A percentile compares a stretch with the other conserved stretches of the same genome.
Evolutionary conservation across 345 rosid genomes (phyloP).

Genomic region (Capsella bursapastoris): DNA sequence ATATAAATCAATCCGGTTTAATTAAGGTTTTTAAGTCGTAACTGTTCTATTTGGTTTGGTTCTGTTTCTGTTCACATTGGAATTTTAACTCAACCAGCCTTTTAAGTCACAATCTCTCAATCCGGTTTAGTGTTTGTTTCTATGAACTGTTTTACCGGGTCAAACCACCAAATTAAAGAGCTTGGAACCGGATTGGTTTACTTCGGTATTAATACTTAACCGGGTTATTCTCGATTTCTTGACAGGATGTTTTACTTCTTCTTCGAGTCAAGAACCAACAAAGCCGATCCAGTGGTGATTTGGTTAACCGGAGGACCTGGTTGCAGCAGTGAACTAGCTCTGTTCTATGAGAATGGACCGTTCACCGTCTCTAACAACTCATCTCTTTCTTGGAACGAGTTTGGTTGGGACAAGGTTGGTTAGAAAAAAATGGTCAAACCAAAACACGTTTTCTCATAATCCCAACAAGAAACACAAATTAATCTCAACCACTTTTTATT

Average conservation of each 20-base stretch:
- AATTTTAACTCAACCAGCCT: neutral
- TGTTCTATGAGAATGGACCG: conserved; percentile 97
- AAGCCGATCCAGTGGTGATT: conserved; percentile 81
- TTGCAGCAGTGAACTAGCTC: conserved; percentile 83
- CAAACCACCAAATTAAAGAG: neutral
- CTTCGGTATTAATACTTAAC: conserved; percentile 11
- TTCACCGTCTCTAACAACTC: conserved; percentile 62
- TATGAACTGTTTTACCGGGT: too few species aligned
- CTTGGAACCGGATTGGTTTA: neutral
- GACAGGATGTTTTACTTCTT: conserved; percentile 85
- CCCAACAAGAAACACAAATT: conserved; percentile 34
- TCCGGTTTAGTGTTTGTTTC: neutral
- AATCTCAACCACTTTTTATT: conserved; percentile 32
- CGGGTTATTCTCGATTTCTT: neutral
- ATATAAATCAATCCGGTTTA: too few species aligned
- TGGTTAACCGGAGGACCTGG: conserved; percentile 99
- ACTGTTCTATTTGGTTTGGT: neutral
- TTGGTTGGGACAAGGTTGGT: conserved; percentile 92
- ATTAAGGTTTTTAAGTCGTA: too few species aligned
- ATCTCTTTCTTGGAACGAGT: conserved; percentile 87
- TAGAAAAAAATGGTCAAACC: conserved; percentile 30
- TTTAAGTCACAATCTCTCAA: neutral
- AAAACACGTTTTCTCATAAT: conserved; percentile 30
- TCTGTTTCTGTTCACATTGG: neutral
- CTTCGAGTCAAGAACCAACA: conserved; percentile 72